Evolutionary conservation across 495 filamentous ascomycete species (phyloP).

Genomic region (Parathielavia appendiculata): DNA sequence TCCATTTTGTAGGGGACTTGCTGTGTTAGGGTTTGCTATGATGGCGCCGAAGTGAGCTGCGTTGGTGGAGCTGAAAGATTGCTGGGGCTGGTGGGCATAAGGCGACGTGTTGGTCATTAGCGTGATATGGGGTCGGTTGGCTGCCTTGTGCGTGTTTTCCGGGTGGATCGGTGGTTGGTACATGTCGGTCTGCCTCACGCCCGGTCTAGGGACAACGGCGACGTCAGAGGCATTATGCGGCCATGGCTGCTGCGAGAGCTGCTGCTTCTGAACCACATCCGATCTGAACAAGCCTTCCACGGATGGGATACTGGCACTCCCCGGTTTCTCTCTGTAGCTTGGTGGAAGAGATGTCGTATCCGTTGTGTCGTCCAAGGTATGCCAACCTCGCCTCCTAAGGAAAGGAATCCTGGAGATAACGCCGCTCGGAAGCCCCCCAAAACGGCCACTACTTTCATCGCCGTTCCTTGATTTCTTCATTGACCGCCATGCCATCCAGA

Average conservation of each 20-base stretch:
- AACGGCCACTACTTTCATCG: conserved; percentile 2
- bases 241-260: conserved; percentile 4
- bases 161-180: conserved; percentile 4
- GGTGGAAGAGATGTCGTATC: conserved; percentile 25
- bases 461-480: conserved; percentile 32
- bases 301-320: background rate
- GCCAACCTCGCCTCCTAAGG: conserved; percentile 20
- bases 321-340: conserved; percentile 32
- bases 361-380: conserved; percentile 20
- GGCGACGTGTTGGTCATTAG: conserved; percentile 6
- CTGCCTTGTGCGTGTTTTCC: background rate
- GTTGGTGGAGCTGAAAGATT: conserved; percentile 33
- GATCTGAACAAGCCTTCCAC: conserved; percentile 28
- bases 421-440: conserved; percentile 2
- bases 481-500: conserved; percentile 36
- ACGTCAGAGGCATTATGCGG: background rate
- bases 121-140: conserved; percentile 5
- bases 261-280: conserved; percentile 23
- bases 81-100: conserved; percentile 20
- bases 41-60: conserved; percentile 30
- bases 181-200: background rate
- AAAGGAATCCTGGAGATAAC: conserved; percentile 15
- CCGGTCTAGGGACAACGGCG: background rate
- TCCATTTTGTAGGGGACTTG: conserved; percentile 28
- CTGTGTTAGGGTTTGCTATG: conserved; percentile 16